phyloP scores from a whole-genome alignment of 495 filamentous ascomycete genomes.

The Amniculicola lignicola region DNA sequence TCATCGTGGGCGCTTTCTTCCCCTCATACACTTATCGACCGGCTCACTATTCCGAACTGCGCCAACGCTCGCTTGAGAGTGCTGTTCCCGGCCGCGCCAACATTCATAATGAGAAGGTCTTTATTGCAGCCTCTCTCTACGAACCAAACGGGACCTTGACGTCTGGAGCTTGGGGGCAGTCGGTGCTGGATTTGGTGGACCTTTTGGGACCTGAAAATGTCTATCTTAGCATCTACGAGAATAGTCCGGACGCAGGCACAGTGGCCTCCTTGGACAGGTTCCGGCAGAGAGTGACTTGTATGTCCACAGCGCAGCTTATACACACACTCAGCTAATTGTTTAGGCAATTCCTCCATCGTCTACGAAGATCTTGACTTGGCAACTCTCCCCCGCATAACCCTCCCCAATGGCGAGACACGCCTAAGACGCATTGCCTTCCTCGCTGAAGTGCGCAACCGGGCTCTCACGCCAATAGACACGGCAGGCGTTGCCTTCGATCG shows the following conservation, averaged over 20 bases:
- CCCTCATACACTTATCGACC: constrained; percentile 29
- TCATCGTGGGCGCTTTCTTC: constrained; percentile 16
- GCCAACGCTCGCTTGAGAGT: constrained; percentile 1
- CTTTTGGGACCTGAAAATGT: constrained; percentile 55
- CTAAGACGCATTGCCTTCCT: constrained; percentile 72
- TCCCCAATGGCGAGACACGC: constrained; percentile 60
- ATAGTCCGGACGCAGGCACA: constrained; percentile 56
- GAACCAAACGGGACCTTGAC: constrained; percentile 59
- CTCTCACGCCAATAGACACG: constrained; percentile 59
- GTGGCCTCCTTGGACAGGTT: constrained; percentile 46
- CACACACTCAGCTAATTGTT: background rate
- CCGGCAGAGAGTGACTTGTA: constrained; percentile 45
- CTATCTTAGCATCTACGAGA: constrained; percentile 66
- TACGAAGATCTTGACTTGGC: constrained; percentile 53
- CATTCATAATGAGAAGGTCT: constrained; percentile 62
- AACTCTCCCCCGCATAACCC: constrained; percentile 53
- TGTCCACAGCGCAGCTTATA: constrained; percentile 14
- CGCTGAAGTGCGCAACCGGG: constrained; percentile 74
- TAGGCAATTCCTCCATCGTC: constrained; percentile 50
- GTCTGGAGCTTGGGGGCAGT: constrained; percentile 62
- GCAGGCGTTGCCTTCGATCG: constrained; percentile 53
- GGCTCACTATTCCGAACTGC: constrained; percentile 23
- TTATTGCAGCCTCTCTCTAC: constrained; percentile 73
- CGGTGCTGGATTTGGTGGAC: constrained; percentile 61
- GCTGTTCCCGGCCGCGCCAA: constrained; percentile 56